These are phyloP conservation scores for Lactarius trivialis DNA, from an alignment of 768 basidiomycete genomes.

Conservation along the genomic window DNA sequence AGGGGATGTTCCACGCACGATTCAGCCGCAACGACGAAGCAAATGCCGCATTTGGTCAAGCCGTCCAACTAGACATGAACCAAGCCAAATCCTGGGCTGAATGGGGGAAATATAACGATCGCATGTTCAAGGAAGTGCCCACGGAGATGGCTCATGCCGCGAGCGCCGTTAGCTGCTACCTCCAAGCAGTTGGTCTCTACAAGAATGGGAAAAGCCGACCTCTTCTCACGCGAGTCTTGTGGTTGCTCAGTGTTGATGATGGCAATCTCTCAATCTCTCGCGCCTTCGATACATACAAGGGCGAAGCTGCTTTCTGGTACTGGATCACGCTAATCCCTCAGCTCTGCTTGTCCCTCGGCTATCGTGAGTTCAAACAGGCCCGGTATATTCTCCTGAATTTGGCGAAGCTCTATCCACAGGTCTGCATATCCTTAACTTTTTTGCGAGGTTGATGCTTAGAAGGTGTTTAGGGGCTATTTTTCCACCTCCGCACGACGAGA, in stretches of 20 bases:
- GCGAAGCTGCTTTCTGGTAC: slow-evolving; percentile 95
- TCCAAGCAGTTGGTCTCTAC: slow-evolving; percentile 94
- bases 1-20: slow-evolving; percentile 96
- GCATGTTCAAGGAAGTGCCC: slow-evolving; percentile 83
- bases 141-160: slow-evolving; percentile 69
- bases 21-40: slow-evolving; percentile 84
- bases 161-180: slow-evolving; percentile 93
- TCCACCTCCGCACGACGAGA: slow-evolving; percentile 79
- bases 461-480: slow-evolving; percentile 75
- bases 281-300: slow-evolving; percentile 92
- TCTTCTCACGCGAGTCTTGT: slow-evolving; percentile 86
- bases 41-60: slow-evolving; percentile 86
- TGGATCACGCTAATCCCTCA: slow-evolving; percentile 99
- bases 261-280: slow-evolving; percentile 58
- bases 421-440: slow-evolving; percentile 24
- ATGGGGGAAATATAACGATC: slow-evolving; percentile 93
- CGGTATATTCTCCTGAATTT: slow-evolving; percentile 83
- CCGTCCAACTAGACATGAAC: slow-evolving; percentile 91
- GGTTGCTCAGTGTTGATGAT: slow-evolving; percentile 94
- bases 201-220: slow-evolving; percentile 91
- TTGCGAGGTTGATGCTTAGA: not conserved
- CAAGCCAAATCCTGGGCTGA: slow-evolving; percentile 98
- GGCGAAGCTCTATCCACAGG: slow-evolving; percentile 91
- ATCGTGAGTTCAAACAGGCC: slow-evolving; percentile 90
- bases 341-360: slow-evolving; percentile 79